A percentile compares a stretch with the other conserved stretches of the same genome.
phyloP scores from a whole-genome alignment of 306 rosid species.

The Castanospermum australe region DNA sequence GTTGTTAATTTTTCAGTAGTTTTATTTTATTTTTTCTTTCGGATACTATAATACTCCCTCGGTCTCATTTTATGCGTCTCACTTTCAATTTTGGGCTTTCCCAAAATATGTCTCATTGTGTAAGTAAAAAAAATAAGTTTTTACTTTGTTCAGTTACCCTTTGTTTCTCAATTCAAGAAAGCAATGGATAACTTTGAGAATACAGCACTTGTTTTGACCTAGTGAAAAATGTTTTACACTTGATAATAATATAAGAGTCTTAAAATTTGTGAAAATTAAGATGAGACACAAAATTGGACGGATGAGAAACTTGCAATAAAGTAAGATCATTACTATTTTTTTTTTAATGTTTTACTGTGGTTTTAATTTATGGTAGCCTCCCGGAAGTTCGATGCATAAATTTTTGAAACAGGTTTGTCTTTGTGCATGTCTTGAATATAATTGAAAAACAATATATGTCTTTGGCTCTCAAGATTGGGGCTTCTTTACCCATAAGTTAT shows the following conservation, averaged over 20 bases:
- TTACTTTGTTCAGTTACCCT: neutral
- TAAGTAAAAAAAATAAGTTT: neutral
- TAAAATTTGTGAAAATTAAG: neutral
- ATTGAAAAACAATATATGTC: neutral
- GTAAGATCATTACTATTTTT: neutral
- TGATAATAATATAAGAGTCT: neutral
- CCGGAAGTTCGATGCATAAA: neutral
- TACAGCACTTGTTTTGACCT: neutral
- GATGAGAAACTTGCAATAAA: neutral
- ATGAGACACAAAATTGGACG: neutral
- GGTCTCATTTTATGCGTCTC: neutral
- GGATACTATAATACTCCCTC: neutral
- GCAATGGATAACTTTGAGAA: neutral
- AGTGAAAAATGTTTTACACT: neutral
- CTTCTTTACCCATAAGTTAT: neutral
- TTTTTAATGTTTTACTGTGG: neutral
- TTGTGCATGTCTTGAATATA: neutral
- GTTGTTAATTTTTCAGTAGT: neutral
- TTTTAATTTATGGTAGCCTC: neutral
- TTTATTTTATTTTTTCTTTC: neutral
- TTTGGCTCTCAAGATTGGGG: neutral
- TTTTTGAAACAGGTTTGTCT: neutral
- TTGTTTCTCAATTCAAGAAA: neutral
- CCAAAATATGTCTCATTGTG: neutral
- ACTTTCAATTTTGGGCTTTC: neutral